Evolutionary conservation across 495 filamentous ascomycete genomes (phyloP).

Genomic region (Lentithecium fluviatile): DNA sequence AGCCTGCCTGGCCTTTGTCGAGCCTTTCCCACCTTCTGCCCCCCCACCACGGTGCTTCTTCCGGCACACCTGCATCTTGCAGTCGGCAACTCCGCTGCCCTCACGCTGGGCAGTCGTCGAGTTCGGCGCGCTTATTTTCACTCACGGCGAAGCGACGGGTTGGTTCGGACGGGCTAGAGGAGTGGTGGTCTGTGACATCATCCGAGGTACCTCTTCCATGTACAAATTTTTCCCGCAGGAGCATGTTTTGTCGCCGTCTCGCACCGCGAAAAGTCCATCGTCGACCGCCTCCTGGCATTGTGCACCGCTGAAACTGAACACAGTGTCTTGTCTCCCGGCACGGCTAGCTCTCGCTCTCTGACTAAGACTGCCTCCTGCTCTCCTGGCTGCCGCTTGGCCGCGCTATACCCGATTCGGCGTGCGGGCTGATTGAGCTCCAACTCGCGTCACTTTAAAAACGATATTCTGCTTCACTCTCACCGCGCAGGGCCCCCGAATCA

Average conservation of each 20-base stretch:
- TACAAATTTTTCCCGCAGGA: neutral
- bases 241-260: neutral
- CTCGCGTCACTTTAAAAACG: neutral
- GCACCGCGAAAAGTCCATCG: no score
- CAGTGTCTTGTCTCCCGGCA: neutral
- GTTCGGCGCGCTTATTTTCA: neutral
- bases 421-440: no score
- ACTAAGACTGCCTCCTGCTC: neutral
- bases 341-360: no score
- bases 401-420: neutral
- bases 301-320: no score
- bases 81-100: no score
- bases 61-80: no score
- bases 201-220: conserved; percentile 6
- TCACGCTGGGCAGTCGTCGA: neutral
- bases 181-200: conserved; percentile 15
- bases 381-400: no score
- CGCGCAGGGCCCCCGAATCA: neutral
- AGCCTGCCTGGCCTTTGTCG: no score
- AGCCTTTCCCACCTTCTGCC: neutral
- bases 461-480: neutral
- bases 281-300: no score
- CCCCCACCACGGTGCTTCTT: no score
- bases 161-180: conserved; percentile 7
- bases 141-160: neutral